Base-by-base conservation (phyloP, 2,329 filamentous ascomycete species). In the Akanthomyces muscarius region DNA sequence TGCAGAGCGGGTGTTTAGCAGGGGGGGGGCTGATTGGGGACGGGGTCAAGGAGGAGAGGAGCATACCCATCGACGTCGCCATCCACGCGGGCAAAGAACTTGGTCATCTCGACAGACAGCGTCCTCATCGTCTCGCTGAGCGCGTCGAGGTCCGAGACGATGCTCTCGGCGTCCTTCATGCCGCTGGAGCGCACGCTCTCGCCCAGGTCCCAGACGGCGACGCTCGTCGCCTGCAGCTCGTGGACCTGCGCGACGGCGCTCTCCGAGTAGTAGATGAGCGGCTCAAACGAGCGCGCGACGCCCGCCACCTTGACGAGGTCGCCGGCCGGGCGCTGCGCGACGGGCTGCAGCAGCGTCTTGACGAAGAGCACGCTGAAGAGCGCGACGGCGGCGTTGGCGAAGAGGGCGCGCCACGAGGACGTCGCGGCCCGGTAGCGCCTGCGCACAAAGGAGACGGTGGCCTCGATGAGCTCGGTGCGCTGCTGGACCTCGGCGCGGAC, bases 231-330 rank as follows among this genome's bases (percentile, higher is more conserved):
- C 74, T 96, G 92, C 55, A 98, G 80, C 66, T 96, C 91, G 63
- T 89, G 88, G 47, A 97, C 92, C 71, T 97, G 92, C 44, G 88
- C 85, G 50, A 92, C 88, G 10, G 92, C 92, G 72, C 93, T 90
- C 71, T 97, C 92, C 0, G 92, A 96, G 73, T 96, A 97, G 78
- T 95, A 95, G 66, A 98, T 96, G 51, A 97, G 83, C 6, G 94
- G 94, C 74, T 97, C 94, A 71, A 97, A 96, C 11, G 92, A 92
- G 69, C 91, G 91, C 55, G 93, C 93, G 67, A 98, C 86, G 58
- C 89, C 88, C 4, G 93, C 93, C 28, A 97, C 89, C 74, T 96
- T 97, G 72, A 97, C 89, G 18, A 98, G 82, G 72, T 97, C 93
- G 48, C 74, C 75, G 16, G 71, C 73, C 8, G 75, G 75, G 5